Evolutionary conservation across 2,329 filamentous ascomycete genomes (phyloP).

Genomic region (Aspergillus neotritici): DNA sequence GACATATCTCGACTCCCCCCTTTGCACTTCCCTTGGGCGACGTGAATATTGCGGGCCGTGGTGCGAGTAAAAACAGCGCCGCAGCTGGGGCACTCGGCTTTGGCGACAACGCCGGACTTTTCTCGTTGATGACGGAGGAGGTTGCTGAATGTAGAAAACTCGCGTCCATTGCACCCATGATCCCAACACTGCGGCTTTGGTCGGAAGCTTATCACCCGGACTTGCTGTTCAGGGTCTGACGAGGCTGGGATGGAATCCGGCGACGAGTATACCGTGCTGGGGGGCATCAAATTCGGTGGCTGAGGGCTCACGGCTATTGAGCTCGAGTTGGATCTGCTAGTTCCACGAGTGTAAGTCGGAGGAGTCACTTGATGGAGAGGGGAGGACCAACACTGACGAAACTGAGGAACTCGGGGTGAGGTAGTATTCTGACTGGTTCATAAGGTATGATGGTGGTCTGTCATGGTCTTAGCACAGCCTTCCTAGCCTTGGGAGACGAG

Average conservation of each 20-base stretch:
- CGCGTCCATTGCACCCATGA: conserved; percentile 89
- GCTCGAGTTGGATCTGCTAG: conserved; percentile 21
- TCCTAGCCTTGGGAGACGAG: neutral
- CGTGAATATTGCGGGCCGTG: conserved; percentile 79
- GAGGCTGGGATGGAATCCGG: conserved; percentile 21
- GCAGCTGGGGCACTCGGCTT: conserved; percentile 84
- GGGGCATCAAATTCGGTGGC: conserved; percentile 18
- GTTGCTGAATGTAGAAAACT: conserved; percentile 96
- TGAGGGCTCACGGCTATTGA: conserved; percentile 22
- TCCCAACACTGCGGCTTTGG: conserved; percentile 98
- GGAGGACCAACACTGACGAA: conserved; percentile 20
- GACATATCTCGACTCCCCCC: conserved; percentile 33
- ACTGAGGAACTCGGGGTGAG: conserved; percentile 26
- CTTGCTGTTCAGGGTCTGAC: conserved; percentile 44
- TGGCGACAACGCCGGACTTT: conserved; percentile 84
- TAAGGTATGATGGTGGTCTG: conserved; percentile 30
- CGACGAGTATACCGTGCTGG: conserved; percentile 24
- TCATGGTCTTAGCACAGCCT: conserved; percentile 6
- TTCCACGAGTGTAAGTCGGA: conserved; percentile 8
- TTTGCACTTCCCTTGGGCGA: conserved; percentile 88
- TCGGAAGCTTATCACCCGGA: conserved; percentile 67
- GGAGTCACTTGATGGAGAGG: neutral
- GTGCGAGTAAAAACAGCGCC: conserved; percentile 91
- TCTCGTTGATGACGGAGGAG: conserved; percentile 86
- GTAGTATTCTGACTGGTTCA: conserved; percentile 32